phyloP scores from a whole-genome alignment of 305 asterid species.

The Fraxinus floribunda region DNA sequence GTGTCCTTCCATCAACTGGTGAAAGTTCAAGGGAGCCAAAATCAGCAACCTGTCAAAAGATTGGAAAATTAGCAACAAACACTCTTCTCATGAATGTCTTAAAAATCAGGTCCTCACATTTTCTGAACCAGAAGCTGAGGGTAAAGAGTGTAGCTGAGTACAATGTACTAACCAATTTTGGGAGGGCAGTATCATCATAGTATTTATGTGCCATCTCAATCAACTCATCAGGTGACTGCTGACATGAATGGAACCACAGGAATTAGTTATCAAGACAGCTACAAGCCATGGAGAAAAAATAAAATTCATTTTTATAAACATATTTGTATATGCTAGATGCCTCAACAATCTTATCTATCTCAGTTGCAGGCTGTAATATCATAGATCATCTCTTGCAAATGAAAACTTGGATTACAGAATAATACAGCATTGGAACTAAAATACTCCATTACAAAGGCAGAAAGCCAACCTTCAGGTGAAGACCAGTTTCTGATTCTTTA shows the following conservation, averaged over 20 bases:
- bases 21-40: slow-evolving; percentile 79
- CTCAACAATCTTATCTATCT: slow-evolving; percentile 11
- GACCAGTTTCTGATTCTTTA: slow-evolving; percentile 82
- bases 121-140: not conserved
- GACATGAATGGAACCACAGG: slow-evolving; percentile 34
- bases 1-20: slow-evolving; percentile 78
- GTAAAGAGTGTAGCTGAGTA: slow-evolving; percentile 13
- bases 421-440: slow-evolving; percentile 15
- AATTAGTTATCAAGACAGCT: slow-evolving; percentile 27
- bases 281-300: slow-evolving; percentile 20
- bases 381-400: slow-evolving; percentile 20
- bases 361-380: slow-evolving; percentile 10
- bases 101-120: not conserved
- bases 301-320: not conserved
- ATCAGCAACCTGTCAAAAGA: slow-evolving; percentile 64
- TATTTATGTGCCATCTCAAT: slow-evolving; percentile 77
- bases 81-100: slow-evolving; percentile 23
- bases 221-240: slow-evolving; percentile 81
- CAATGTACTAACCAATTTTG: slow-evolving; percentile 61
- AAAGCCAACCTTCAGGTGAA: slow-evolving; percentile 74
- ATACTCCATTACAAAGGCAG: slow-evolving; percentile 22
- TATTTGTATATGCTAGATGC: slow-evolving; percentile 13
- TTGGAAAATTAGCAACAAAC: slow-evolving; percentile 20
- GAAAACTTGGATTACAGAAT: slow-evolving; percentile 18
- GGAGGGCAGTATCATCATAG: slow-evolving; percentile 80